Base-by-base conservation (phyloP, 1,284 basidiomycete genomes). In the Veloporphyrellus conicus region DNA sequence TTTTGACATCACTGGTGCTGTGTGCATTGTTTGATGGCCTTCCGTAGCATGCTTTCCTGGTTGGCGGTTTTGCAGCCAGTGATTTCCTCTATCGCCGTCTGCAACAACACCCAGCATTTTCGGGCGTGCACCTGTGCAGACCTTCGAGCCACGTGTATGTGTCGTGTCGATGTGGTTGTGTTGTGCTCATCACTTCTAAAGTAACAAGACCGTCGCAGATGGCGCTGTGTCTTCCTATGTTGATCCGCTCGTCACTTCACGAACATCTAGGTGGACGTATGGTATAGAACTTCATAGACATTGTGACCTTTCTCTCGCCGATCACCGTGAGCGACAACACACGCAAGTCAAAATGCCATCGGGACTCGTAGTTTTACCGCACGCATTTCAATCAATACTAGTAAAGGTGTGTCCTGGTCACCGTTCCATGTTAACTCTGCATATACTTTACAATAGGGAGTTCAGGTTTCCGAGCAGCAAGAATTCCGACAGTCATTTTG, bases 151-250 rank as follows among this genome's bases (percentile, higher is more conserved):
- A 71, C 43, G 48, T 69, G 68, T 68, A 59, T 46, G 71, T 62
- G 3, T 40, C 27, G 12, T 29, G 3, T 40, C 27, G 12, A 27
- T 23, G 41, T 33, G 8, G 19, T 16, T 27, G 11, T n/a, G 20
- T 2, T 14, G 4, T 14, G 4, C 28, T 18, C 29, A 27, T 16
- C 4, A 19, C 11, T 2, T 47, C 56, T 19, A 62, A 63, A 78
- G 77, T 16, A 78, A 75, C 48, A 79, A 79, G 54, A 75, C 76
- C 1, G 77, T 79, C 4, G 72, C 76, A 0, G 75, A 79, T 41
- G 77, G 78, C 0, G 76, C 74, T 1, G 66, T 79, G 11, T 77
- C 73, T 1, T 78, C 71, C 54, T 75, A 72, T 51, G 49, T 78
- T 15, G 75, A 79, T 49, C 75, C 72, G 47, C 68, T 67, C 27